Base-by-base conservation (phyloP, 306 rosid genomes). In the Gleditsia sinensis region DNA sequence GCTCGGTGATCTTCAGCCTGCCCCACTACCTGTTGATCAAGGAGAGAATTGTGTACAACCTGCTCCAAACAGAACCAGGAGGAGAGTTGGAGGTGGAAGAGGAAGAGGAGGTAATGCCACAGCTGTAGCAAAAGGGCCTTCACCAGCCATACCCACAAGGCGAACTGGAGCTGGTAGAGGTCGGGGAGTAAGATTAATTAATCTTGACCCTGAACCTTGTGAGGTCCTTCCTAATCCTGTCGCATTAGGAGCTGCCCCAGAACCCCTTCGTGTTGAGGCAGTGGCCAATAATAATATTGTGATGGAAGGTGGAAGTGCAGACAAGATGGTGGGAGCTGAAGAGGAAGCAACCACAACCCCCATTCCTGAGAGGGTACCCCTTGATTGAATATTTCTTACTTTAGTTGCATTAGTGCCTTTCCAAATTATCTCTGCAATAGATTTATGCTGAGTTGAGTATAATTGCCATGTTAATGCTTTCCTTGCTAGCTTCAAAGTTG, bases 151-250 rank as follows among this genome's bases (percentile, higher is more conserved):
- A 86, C 93, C 88, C 56, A 81, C 96, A 43, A 92, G 96, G 86
- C 90, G 88, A 76, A 86, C 91, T 59, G 89, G 95, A 84, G 90
- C 93, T 70, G 91, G 93, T 83, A 85, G 97, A 89, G 98, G 98
- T 82, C 95, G 95, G 36, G 97, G 93, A 64, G 84, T 88, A 57
- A 91, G 92, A 82, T 82, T 93, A 83, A 80, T 91, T 56, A 92
- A 88, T 77, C 87, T 93, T 74, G 98, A 62, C 49, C 49, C 49
- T 62, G 68, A 62, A 62, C 68, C 68, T 37, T 62, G 68, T 37
- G 68, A 62, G 48, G 68, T 36, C 50, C 32, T 80, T 55, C 92
- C 98, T 30, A 88, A 80, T 74, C 85, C 88, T 54, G 89, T 83
- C 72, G 92, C 85, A 54, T 51, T 88, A 64, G 90, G 90, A 82